These are phyloP conservation scores for Excoecaria cochinchinensis DNA, from an alignment of 345 rosid species.

Conservation along the genomic window DNA sequence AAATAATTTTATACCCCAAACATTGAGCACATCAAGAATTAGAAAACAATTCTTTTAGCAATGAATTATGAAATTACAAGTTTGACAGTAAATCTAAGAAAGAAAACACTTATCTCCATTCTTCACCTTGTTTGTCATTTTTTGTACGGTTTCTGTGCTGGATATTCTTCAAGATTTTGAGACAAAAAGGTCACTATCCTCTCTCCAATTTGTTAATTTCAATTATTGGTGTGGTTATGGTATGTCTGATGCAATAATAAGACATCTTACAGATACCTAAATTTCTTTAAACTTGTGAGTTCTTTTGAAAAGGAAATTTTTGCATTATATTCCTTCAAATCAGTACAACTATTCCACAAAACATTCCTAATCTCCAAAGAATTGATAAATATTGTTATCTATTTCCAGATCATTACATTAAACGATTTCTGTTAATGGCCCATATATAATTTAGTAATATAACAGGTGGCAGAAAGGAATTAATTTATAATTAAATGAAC, in stretches of 20 bases:
- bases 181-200: slow-evolving; percentile 23
- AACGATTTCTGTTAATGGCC: slow-evolving; percentile 3
- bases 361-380: slow-evolving; percentile 34
- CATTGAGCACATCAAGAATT: too few relatives aligned
- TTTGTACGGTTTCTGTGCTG: neutral
- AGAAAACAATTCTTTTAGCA: too few relatives aligned
- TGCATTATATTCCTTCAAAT: slow-evolving; percentile 7
- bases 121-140: too few relatives aligned
- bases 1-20: too few relatives aligned
- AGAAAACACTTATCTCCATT: neutral
- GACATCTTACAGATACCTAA: slow-evolving; percentile 13
- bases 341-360: slow-evolving; percentile 24
- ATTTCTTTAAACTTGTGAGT: neutral
- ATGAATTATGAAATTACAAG: too few relatives aligned
- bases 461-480: neutral
- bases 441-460: slow-evolving; percentile 11
- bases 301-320: neutral
- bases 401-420: slow-evolving; percentile 7
- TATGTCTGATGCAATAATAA: slow-evolving; percentile 19
- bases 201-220: slow-evolving; percentile 17
- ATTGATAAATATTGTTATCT: slow-evolving; percentile 12
- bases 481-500: slow-evolving; percentile 8
- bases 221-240: slow-evolving; percentile 39
- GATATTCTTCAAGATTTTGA: slow-evolving; percentile 22
- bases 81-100: neutral